Base-by-base conservation (phyloP, 2,329 filamentous ascomycete genomes). In the Trichoderma asperellum region DNA sequence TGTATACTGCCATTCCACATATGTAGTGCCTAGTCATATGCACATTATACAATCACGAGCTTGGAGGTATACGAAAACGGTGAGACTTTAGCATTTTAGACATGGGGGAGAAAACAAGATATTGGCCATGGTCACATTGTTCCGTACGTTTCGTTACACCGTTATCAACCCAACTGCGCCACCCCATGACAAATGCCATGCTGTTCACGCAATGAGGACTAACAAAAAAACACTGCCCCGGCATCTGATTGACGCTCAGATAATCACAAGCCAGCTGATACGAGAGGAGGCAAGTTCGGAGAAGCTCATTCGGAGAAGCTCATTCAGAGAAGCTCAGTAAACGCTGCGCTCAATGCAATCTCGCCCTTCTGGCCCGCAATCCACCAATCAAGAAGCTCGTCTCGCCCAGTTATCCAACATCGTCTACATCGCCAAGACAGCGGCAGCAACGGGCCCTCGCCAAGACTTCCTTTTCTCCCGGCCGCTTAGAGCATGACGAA, bases 381-480 rank as follows among this genome's bases (percentile, higher is more conserved):
- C 59, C 43, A 43, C 47, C 47, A 21, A 49, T 49, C 47, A 49
- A 43, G 5, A n/a, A 10, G 16, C 18, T 16, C 40, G 40, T 43
- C 40, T 24, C 47, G 24, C 47, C 10, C 40, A 49, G 12, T 29
- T 16, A 21, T 49, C 12, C 27, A 34, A 24, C 40, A 49, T 24
- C n/a, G 61, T 34, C 18, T 43, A 64, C 24, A 37, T 64, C 47
- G 34, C 16, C 47, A 49, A 49, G 21, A 21, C 21, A 49, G 18
- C 40, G 40, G 40, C 40, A 43, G 18, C 47, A 24, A 64, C 61
- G 61, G 61, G 18, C 47, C 49, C 16, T 64, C 47, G 61, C 61
- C 61, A 63, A 63, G 60, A 6, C 43, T 24, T 27, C 21, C 16
- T 16, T 61, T 61, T 27, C 18, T 61, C 37, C 59, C 59, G 59